Conservation (phyloP, 768 basidiomycete genomes). For the Naganishia randhawae region DNA sequence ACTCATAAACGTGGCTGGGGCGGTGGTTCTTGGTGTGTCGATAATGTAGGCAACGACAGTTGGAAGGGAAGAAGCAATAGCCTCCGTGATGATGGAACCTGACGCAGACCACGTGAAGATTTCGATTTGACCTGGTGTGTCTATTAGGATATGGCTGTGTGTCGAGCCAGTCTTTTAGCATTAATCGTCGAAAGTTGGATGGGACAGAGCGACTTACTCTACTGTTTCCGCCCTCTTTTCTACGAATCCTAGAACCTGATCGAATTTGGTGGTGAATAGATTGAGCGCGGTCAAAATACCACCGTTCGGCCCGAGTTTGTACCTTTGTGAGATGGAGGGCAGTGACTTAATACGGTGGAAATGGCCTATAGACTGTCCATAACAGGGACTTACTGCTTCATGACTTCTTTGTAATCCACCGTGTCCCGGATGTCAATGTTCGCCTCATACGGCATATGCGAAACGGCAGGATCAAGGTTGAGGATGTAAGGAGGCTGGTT, state of each 20-base stretch:
- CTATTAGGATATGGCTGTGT: conserved; percentile 81
- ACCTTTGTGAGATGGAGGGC: conserved; percentile 56
- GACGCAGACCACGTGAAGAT: conserved; percentile 99
- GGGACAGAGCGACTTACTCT: conserved; percentile 61
- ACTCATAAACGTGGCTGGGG: conserved; percentile 96
- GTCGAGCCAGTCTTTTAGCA: not conserved
- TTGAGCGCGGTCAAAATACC: conserved; percentile 96
- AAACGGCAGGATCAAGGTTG: conserved; percentile 95
- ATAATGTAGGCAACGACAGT: conserved; percentile 95
- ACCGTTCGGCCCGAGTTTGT: conserved; percentile 96
- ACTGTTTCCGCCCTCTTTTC: conserved; percentile 85
- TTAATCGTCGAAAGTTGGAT: conserved; percentile 12
- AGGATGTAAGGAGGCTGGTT: conserved; percentile 79
- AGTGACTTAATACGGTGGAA: not conserved
- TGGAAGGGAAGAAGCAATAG: conserved; percentile 85
- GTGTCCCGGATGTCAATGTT: conserved; percentile 99
- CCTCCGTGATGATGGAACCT: conserved; percentile 96
- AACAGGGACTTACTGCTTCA: conserved; percentile 82
- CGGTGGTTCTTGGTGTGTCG: conserved; percentile 86
- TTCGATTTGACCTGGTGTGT: conserved; percentile 98
- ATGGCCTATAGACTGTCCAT: too few species aligned
- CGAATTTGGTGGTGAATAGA: conserved; percentile 97
- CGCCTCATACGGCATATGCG: conserved; percentile 83
- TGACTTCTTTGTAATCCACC: conserved; percentile 93
- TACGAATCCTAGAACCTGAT: conserved; percentile 85